Evolutionary conservation across 108 stramenopile genomes (phyloP).

Genomic region (Cyclotella sp.): DNA sequence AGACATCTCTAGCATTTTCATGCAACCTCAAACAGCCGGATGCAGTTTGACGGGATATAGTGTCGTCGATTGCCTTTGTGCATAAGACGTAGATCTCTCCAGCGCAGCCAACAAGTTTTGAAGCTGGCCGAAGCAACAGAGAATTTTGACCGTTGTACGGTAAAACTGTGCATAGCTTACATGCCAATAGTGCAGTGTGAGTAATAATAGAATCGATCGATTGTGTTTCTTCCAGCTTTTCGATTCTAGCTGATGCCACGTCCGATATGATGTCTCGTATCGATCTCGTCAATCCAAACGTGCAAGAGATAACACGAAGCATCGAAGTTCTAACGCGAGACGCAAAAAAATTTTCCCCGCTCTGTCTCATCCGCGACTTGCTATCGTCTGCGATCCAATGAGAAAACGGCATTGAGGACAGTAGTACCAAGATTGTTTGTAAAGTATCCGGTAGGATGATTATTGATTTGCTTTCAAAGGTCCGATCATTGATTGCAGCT

Average conservation of each 20-base stretch:
- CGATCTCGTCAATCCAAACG: constrained; percentile 23
- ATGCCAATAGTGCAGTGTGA: constrained; percentile 30
- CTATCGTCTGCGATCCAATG: constrained; percentile 47
- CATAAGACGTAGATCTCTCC: constrained; percentile 42
- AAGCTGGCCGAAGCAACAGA: constrained; percentile 30
- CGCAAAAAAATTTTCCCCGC: constrained; percentile 39
- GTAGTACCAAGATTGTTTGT: constrained; percentile 21
- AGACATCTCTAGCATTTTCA: constrained; percentile 19
- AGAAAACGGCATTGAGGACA: constrained; percentile 46
- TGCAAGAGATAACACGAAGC: constrained; percentile 17
- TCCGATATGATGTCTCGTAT: constrained; percentile 22
- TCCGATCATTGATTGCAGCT: constrained; percentile 7
- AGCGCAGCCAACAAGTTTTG: constrained; percentile 34
- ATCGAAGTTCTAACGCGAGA: constrained; percentile 46
- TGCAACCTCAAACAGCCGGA: background rate
- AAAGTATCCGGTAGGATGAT: constrained; percentile 32
- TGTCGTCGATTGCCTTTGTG: constrained; percentile 15
- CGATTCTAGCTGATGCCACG: background rate
- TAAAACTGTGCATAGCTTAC: constrained; percentile 33
- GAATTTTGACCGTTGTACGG: constrained; percentile 36
- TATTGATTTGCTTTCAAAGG: constrained; percentile 16
- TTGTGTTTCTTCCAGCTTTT: background rate
- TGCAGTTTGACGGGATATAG: background rate
- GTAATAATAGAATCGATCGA: constrained; percentile 31
- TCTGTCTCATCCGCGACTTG: constrained; percentile 23